Base-by-base conservation (phyloP, 768 basidiomycete species). In the Tremella fuciformis region DNA sequence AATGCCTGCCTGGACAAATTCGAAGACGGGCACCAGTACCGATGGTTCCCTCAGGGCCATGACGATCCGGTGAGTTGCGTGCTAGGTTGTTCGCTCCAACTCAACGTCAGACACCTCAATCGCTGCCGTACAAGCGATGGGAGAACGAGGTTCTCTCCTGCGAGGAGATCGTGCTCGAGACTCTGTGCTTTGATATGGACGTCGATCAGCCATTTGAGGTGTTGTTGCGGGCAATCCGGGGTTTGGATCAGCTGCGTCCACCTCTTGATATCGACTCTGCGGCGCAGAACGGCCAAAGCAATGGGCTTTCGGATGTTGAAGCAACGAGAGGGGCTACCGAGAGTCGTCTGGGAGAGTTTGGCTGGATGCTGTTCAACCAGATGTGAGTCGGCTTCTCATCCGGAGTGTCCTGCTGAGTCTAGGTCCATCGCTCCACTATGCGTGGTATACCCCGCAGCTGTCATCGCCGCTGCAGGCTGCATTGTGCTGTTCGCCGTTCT, bases 151-250 rank as follows among this genome's bases (percentile, higher is more conserved):
- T 77, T 22, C 34, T 74, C 13, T 50, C 59, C 8, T 40, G n/a
- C 11, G 76, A 77, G 41, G 76, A 77, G 58, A 51, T 74, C 16
- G 54, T 73, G 16, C 62, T 74, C 6, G 67, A 71, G 40, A 54
- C 69, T n/a, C 48, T 74, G 39, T 74, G 75, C 62, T 77, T 73
- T 60, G 75, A 77, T 56, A 64, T 75, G 66, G 69, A 51, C 1
- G 56, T 75, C 21, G 52, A 50, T n/a, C 57, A 63, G 38, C 63
- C 55, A 7, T 60, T 50, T 42, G 39, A 39, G 13, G n/a, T 54
- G 11, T 37, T 61, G 3, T 21, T 46, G 29, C 22, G 19, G 11
- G 48, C 37, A 3, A n/a, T 47, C 1, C 11, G 21, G 18, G 59
- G 59, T 6, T 19, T 61, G 42, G 59, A 60, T 44, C 7, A 4